Evolutionary conservation across 75 land plant genomes (phyloP).

Genomic region (Selaginella tamariscina): DNA sequence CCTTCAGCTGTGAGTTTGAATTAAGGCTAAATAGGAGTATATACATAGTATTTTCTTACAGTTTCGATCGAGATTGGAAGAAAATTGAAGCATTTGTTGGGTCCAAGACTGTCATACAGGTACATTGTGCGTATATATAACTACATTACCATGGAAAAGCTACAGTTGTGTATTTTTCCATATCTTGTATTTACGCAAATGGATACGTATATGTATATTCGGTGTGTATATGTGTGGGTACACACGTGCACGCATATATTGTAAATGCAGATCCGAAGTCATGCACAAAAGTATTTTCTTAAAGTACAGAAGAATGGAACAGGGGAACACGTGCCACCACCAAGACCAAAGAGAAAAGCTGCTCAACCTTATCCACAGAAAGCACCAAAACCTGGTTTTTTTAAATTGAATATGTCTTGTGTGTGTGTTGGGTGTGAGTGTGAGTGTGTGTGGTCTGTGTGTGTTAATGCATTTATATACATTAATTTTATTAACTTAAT

Average conservation of each 20-base stretch:
- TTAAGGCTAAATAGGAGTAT: no score
- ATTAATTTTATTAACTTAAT: neutral
- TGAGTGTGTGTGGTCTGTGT: no score
- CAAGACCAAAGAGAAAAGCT: conserved; percentile 55
- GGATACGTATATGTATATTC: no score
- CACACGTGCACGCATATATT: no score
- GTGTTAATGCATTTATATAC: no score
- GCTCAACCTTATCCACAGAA: conserved; percentile 68
- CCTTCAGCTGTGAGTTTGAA: conserved; percentile 62
- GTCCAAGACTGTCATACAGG: conserved; percentile 64
- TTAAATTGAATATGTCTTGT: neutral
- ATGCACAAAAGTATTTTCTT: conserved; percentile 62
- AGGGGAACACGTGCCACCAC: conserved; percentile 53
- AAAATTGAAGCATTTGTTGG: conserved; percentile 70
- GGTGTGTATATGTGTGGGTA: no score
- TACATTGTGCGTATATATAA: conserved; percentile 2
- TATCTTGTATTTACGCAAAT: no score
- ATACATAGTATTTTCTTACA: no score
- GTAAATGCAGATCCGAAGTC: conserved; percentile 45
- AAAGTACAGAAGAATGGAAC: conserved; percentile 57
- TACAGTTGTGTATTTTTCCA: no score
- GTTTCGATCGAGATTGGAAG: conserved; percentile 72
- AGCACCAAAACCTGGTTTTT: conserved; percentile 43
- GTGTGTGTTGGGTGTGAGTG: neutral
- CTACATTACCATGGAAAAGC: neutral